phyloP scores from a whole-genome alignment of 352 stramenopile genomes.

The Phytophthora multivora region DNA sequence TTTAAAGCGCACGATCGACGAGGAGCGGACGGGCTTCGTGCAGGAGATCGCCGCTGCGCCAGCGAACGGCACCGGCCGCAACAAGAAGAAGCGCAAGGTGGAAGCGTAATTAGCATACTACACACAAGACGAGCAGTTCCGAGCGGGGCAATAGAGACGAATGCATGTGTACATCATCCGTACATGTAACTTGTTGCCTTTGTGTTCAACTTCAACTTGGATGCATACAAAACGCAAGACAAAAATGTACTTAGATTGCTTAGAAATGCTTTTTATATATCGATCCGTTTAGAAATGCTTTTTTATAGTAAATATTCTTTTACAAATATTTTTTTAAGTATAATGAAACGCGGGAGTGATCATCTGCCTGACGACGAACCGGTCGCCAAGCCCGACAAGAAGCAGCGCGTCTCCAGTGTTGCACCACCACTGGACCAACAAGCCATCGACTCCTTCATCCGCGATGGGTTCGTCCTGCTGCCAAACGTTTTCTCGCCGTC shows the following conservation, averaged over 20 bases:
- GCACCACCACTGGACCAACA: slow-evolving; percentile 28
- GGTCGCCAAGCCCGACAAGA: slow-evolving; percentile 16
- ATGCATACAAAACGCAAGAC: slow-evolving; percentile 2
- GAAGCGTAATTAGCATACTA: slow-evolving; percentile 9
- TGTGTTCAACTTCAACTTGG: slow-evolving; percentile 4
- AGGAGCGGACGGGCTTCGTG: slow-evolving; percentile 78
- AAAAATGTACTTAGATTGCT: not conserved
- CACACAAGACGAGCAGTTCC: slow-evolving; percentile 2
- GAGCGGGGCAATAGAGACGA: slow-evolving; percentile 13
- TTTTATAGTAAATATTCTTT: not conserved
- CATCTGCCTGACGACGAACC: not conserved
- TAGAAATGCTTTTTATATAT: no score
- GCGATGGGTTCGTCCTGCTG: slow-evolving; percentile 76
- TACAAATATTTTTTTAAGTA: slow-evolving; percentile 10
- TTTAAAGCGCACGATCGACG: slow-evolving; percentile 86
- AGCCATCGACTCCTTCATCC: slow-evolving; percentile 58
- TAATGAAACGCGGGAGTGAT: slow-evolving; percentile 16
- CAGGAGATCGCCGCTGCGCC: slow-evolving; percentile 64
- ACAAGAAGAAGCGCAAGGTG: slow-evolving; percentile 61
- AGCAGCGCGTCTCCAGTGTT: slow-evolving; percentile 14
- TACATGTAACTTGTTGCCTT: no score
- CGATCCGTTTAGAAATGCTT: no score
- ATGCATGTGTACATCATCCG: slow-evolving; percentile 9
- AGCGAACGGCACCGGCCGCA: slow-evolving; percentile 31
- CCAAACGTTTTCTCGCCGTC: slow-evolving; percentile 50